Evolutionary conservation across 2,329 filamentous ascomycete genomes (phyloP).

Genomic region (Cercospora janseana): DNA sequence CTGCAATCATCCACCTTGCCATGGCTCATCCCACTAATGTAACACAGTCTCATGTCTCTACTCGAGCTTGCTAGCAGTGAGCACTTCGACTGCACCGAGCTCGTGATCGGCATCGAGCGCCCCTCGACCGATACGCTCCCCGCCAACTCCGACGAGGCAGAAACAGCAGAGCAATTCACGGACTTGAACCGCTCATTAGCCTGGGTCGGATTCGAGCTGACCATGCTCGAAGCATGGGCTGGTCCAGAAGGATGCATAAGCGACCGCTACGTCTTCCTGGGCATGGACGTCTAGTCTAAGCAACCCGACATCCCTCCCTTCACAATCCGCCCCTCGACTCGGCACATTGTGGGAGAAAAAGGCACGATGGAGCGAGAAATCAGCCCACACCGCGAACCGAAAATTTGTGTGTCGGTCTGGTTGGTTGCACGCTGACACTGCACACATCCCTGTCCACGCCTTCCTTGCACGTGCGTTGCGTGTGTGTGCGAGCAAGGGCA

Average conservation of each 20-base stretch:
- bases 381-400: too few relatives aligned
- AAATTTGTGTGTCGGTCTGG: too few relatives aligned
- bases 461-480: too few relatives aligned
- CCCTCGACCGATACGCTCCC: slow-evolving; percentile 58
- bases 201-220: slow-evolving; percentile 89
- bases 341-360: too few relatives aligned
- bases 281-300: slow-evolving; percentile 81
- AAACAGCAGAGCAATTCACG: slow-evolving; percentile 53
- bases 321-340: background rate
- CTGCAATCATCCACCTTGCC: slow-evolving; percentile 12
- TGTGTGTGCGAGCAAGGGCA: too few relatives aligned
- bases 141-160: slow-evolving; percentile 9
- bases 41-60: slow-evolving; percentile 67
- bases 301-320: background rate
- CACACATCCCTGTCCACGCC: background rate
- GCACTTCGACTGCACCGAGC: slow-evolving; percentile 67
- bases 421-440: too few relatives aligned
- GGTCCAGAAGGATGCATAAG: slow-evolving; percentile 63
- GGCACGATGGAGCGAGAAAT: too few relatives aligned
- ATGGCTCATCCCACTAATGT: background rate
- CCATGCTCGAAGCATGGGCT: slow-evolving; percentile 74
- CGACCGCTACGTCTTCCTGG: slow-evolving; percentile 78
- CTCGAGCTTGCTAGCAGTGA: slow-evolving; percentile 81
- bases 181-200: slow-evolving; percentile 76
- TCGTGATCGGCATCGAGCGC: slow-evolving; percentile 80